Evolutionary conservation across 192 early-diverging fungal genomes (phyloP).

Genomic region (Backusella mclennaniae): DNA sequence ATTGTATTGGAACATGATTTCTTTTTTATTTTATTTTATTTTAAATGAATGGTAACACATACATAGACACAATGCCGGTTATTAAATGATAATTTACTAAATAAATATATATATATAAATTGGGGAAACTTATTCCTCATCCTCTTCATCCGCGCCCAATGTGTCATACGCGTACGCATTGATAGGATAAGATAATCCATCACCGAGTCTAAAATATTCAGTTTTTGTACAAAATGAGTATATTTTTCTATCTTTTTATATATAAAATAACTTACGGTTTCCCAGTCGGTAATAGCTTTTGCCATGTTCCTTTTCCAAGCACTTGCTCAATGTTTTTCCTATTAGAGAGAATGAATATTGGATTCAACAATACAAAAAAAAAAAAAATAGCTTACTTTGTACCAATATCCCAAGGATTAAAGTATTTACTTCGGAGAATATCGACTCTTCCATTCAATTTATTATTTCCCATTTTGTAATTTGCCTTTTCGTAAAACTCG

Average conservation of each 20-base stretch:
- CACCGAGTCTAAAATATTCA: conserved; percentile 19
- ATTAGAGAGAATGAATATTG: neutral
- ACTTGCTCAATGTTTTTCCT: conserved; percentile 36
- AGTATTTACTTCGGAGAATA: conserved; percentile 31
- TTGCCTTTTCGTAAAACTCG: conserved; percentile 42
- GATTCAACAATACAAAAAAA: neutral
- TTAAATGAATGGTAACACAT: neutral
- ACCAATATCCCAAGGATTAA: conserved; percentile 40
- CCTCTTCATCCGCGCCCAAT: conserved; percentile 30
- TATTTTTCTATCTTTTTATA: neutral
- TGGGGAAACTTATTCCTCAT: neutral
- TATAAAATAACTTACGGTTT: conserved; percentile 22
- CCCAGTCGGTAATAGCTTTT: conserved; percentile 29
- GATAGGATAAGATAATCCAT: conserved; percentile 30
- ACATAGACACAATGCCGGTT: neutral
- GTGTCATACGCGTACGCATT: conserved; percentile 34
- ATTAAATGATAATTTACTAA: neutral
- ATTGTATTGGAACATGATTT: neutral
- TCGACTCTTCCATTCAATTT: conserved; percentile 7
- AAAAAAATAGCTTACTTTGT: conserved; percentile 12
- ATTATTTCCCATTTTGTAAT: conserved; percentile 20
- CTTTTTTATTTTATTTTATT: neutral
- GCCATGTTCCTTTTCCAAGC: conserved; percentile 12
- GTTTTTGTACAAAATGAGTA: neutral
- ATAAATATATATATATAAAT: neutral